These are phyloP conservation scores for Nakaseomyces sp. DNA, from an alignment of 1,139 yeast genomes.

Conservation along the genomic window DNA sequence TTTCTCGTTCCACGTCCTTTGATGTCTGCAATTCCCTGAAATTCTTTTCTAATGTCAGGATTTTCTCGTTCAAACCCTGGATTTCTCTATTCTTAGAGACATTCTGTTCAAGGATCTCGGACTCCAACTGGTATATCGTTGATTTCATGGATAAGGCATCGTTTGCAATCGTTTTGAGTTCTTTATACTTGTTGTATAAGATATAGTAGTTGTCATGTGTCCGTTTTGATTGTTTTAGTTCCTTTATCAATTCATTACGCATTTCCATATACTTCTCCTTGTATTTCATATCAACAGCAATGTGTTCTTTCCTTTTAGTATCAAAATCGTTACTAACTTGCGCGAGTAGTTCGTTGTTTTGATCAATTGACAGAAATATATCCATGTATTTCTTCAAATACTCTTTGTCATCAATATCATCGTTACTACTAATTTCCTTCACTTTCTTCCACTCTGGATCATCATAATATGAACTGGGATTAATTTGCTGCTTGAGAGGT, in stretches of 20 bases:
- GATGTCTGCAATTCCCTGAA: conserved; percentile 18
- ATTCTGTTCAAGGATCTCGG: conserved; percentile 5
- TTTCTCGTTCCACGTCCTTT: conserved; percentile 13
- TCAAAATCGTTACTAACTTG: conserved; percentile 18
- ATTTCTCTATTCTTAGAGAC: conserved; percentile 19
- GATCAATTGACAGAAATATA: conserved; percentile 20
- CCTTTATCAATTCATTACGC: conserved; percentile 30
- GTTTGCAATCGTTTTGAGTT: conserved; percentile 26
- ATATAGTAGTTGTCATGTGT: conserved; percentile 35
- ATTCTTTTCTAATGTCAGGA: conserved; percentile 20
- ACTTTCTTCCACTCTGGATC: too few species aligned
- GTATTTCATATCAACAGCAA: conserved; percentile 27
- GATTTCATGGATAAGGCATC: conserved; percentile 10
- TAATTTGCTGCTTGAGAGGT: conserved; percentile 10
- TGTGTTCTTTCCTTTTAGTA: conserved; percentile 15
- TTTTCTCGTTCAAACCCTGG: conserved; percentile 21
- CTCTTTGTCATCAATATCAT: conserved; percentile 8
- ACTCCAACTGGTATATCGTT: conserved; percentile 7
- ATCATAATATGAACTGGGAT: background rate
- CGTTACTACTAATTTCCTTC: background rate
- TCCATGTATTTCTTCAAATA: conserved; percentile 18
- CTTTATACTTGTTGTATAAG: conserved; percentile 37
- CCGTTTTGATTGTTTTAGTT: conserved; percentile 29
- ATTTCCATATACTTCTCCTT: conserved; percentile 32
- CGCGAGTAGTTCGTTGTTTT: conserved; percentile 24